Evolutionary conservation across 768 basidiomycete species (phyloP).

Genomic region (Sutorius australiensis): DNA sequence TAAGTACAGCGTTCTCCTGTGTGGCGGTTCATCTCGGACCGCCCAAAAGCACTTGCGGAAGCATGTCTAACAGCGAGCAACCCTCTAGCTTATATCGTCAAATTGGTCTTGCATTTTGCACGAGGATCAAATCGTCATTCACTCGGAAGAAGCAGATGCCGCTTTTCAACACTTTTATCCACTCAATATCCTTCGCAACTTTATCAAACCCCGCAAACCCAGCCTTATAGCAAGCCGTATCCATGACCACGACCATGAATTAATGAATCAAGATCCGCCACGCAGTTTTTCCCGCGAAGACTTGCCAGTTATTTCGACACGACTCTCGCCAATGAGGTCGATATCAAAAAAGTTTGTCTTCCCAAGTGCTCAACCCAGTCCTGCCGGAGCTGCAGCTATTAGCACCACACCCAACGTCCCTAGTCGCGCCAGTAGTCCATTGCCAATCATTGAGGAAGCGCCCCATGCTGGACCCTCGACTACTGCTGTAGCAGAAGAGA

Average conservation of each 20-base stretch:
- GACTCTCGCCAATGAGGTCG: slow-evolving; percentile 43
- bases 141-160: slow-evolving; percentile 64
- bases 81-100: slow-evolving; percentile 53
- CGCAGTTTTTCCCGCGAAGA: slow-evolving; percentile 22
- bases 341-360: slow-evolving; percentile 53
- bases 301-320: slow-evolving; percentile 40
- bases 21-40: slow-evolving; percentile 3
- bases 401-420: background rate
- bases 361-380: slow-evolving; percentile 27
- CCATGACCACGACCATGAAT: slow-evolving; percentile 5
- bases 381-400: background rate
- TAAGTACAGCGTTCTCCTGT: slow-evolving; percentile 35
- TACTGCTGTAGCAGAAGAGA: background rate
- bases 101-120: slow-evolving; percentile 77
- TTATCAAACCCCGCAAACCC: slow-evolving; percentile 24
- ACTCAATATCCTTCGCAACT: slow-evolving; percentile 32
- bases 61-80: slow-evolving; percentile 1
- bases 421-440: background rate
- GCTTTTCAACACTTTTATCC: slow-evolving; percentile 73
- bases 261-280: background rate
- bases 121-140: slow-evolving; percentile 66
- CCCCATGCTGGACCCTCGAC: slow-evolving; percentile 2
- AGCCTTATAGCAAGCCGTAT: slow-evolving; percentile 13
- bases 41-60: background rate
- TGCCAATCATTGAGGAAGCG: background rate